Evolutionary conservation across 1,284 basidiomycete species (phyloP).

Genomic region (Pseudozyma hubeiensis): DNA sequence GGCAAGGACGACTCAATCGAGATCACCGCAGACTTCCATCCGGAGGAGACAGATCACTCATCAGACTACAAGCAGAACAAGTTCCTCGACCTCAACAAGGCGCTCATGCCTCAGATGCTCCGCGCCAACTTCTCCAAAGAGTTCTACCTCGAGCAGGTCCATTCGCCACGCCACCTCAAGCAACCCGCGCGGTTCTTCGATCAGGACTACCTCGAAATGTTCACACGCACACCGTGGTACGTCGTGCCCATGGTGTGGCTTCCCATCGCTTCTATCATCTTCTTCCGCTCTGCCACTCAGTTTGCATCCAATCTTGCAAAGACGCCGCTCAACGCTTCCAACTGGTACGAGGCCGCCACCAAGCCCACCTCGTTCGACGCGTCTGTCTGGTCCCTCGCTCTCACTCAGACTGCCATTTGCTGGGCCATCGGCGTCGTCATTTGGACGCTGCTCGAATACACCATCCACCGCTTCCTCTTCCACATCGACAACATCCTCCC

Average conservation of each 20-base stretch:
- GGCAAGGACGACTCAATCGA: slow-evolving; percentile 73
- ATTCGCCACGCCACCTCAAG: slow-evolving; percentile 88
- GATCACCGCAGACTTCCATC: slow-evolving; percentile 72
- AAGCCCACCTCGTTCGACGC: slow-evolving; percentile 68
- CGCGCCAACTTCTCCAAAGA: slow-evolving; percentile 87
- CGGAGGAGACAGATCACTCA: slow-evolving; percentile 58
- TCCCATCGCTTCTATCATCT: slow-evolving; percentile 85
- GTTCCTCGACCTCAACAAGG: slow-evolving; percentile 90
- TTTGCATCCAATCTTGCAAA: slow-evolving; percentile 71
- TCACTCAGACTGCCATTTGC: slow-evolving; percentile 71
- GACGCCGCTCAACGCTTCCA: slow-evolving; percentile 31
- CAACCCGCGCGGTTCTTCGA: slow-evolving; percentile 90
- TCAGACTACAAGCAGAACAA: slow-evolving; percentile 79
- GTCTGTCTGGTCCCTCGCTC: slow-evolving; percentile 33
- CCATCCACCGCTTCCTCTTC: slow-evolving; percentile 97
- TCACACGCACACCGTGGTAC: slow-evolving; percentile 92
- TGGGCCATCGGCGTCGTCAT: slow-evolving; percentile 87
- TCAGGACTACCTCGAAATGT: slow-evolving; percentile 82
- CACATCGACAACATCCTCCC: slow-evolving; percentile 92
- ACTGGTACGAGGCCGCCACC: slow-evolving; percentile 71
- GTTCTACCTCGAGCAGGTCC: slow-evolving; percentile 95
- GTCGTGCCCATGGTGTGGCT: slow-evolving; percentile 92
- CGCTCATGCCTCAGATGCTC: slow-evolving; percentile 87
- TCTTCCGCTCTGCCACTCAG: slow-evolving; percentile 82
- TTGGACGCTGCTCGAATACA: slow-evolving; percentile 96